Evolutionary conservation across 2,329 filamentous ascomycete species (phyloP).

Genomic region (Penicillium sp.): DNA sequence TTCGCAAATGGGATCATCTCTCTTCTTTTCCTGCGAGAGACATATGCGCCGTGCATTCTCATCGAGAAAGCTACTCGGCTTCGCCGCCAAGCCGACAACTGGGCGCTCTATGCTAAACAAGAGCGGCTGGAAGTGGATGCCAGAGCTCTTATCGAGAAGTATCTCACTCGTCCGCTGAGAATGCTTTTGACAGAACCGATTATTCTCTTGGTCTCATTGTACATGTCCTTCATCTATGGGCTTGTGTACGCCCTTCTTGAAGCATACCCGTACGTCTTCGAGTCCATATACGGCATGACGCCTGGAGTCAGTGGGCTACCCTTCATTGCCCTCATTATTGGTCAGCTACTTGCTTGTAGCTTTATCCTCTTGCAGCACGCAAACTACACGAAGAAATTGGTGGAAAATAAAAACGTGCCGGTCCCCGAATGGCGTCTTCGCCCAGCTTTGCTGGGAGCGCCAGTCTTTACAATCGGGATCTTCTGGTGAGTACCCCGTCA

Average conservation of each 20-base stretch:
- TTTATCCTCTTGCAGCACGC: conserved; percentile 31
- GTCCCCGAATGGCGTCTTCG: conserved; percentile 34
- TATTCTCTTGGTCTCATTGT: conserved; percentile 34
- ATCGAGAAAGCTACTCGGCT: conserved; percentile 55
- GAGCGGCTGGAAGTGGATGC: conserved; percentile 54
- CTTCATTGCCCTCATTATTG: conserved; percentile 34
- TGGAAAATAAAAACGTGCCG: conserved; percentile 21
- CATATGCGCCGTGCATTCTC: conserved; percentile 56
- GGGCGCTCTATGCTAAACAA: conserved; percentile 57
- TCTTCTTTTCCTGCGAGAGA: conserved; percentile 52
- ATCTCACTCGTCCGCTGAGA: conserved; percentile 45
- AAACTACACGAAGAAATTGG: conserved; percentile 28
- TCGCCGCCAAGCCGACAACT: conserved; percentile 54
- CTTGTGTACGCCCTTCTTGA: conserved; percentile 31
- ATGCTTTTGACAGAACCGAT: conserved; percentile 42
- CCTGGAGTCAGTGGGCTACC: conserved; percentile 32
- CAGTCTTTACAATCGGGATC: conserved; percentile 35
- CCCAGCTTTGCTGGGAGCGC: conserved; percentile 30
- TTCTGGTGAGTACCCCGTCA: conserved; percentile 31
- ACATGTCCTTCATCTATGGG: conserved; percentile 38
- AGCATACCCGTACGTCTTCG: conserved; percentile 35
- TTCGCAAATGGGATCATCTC: conserved; percentile 42
- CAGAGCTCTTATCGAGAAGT: conserved; percentile 47
- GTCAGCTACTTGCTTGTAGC: conserved; percentile 16
- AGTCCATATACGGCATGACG: conserved; percentile 31